phyloP scores from a whole-genome alignment of 2,329 filamentous ascomycete species.

The Emericellopsis cladophorae region DNA sequence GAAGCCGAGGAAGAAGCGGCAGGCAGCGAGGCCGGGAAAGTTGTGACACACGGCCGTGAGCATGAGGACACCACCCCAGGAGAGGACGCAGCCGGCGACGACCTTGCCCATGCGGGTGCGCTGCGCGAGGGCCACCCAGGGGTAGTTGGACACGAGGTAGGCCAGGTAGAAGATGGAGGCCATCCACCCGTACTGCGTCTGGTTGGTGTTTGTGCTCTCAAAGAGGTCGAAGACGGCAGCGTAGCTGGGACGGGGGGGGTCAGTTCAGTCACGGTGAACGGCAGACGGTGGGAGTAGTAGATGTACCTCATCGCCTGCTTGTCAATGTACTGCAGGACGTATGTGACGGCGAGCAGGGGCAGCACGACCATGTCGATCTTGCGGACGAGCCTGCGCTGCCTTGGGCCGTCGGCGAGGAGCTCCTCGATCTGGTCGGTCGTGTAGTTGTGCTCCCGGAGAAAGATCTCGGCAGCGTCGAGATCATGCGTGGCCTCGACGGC shows the following conservation, averaged over 20 bases:
- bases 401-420: constrained; percentile 26
- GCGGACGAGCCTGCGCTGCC: constrained; percentile 17
- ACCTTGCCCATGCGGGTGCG: constrained; percentile 21
- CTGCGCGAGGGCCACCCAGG: constrained; percentile 19
- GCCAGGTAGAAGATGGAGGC: constrained; percentile 43
- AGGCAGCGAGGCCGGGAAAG: constrained; percentile 27
- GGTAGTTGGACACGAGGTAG: constrained; percentile 27
- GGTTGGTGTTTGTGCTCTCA: constrained; percentile 17
- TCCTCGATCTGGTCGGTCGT: constrained; percentile 25
- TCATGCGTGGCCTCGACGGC: constrained; percentile 7
- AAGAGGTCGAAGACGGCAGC: constrained; percentile 32
- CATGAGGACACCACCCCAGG: constrained; percentile 25
- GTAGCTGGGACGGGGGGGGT: constrained; percentile 10
- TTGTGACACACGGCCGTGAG: constrained; percentile 24
- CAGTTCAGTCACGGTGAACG: constrained; percentile 12
- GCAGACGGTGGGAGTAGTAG: constrained; percentile 9
- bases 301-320: constrained; percentile 28
- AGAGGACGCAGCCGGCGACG: constrained; percentile 15
- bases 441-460: constrained; percentile 33
- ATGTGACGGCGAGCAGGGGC: constrained; percentile 29
- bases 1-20: constrained; percentile 29
- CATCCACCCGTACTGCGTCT: constrained; percentile 38
- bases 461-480: constrained; percentile 34
- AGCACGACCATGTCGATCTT: constrained; percentile 37
- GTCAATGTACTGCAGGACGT: constrained; percentile 37